phyloP scores from a whole-genome alignment of 768 basidiomycete species.

The Psilocybe cubensis region DNA sequence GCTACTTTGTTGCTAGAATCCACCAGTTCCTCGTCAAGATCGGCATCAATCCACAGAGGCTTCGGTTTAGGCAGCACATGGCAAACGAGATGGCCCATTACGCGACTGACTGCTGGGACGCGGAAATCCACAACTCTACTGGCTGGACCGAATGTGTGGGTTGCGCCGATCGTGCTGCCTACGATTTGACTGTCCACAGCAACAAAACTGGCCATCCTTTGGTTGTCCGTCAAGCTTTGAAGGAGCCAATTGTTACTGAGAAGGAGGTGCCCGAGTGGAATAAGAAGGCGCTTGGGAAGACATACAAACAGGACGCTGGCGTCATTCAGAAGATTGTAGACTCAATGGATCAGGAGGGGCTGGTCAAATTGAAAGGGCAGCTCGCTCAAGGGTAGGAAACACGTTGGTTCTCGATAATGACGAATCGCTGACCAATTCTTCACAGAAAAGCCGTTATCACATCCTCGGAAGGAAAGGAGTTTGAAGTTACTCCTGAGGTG shows the following conservation, averaged over 20 bases:
- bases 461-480: slow-evolving; percentile 63
- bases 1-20: slow-evolving; percentile 95
- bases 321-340: slow-evolving; percentile 65
- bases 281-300: slow-evolving; percentile 88
- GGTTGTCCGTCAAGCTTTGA: slow-evolving; percentile 84
- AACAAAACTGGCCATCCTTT: slow-evolving; percentile 83
- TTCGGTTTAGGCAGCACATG: slow-evolving; percentile 99
- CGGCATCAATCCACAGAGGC: slow-evolving; percentile 80
- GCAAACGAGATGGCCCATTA: slow-evolving; percentile 99
- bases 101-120: slow-evolving; percentile 99
- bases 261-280: slow-evolving; percentile 80
- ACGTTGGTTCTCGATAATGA: background rate
- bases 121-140: slow-evolving; percentile 89
- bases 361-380: slow-evolving; percentile 70
- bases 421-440: background rate
- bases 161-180: slow-evolving; percentile 97
- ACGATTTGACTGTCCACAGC: slow-evolving; percentile 91
- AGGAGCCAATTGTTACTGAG: slow-evolving; percentile 84
- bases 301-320: slow-evolving; percentile 83
- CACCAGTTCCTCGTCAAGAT: slow-evolving; percentile 88
- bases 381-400: slow-evolving; percentile 71
- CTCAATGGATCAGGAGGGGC: slow-evolving; percentile 64
- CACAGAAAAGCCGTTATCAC: slow-evolving; percentile 58
- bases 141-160: slow-evolving; percentile 99
- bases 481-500: slow-evolving; percentile 72